phyloP scores from a whole-genome alignment of 371 early-diverging fungal species.

The Mortierella sp. region DNA sequence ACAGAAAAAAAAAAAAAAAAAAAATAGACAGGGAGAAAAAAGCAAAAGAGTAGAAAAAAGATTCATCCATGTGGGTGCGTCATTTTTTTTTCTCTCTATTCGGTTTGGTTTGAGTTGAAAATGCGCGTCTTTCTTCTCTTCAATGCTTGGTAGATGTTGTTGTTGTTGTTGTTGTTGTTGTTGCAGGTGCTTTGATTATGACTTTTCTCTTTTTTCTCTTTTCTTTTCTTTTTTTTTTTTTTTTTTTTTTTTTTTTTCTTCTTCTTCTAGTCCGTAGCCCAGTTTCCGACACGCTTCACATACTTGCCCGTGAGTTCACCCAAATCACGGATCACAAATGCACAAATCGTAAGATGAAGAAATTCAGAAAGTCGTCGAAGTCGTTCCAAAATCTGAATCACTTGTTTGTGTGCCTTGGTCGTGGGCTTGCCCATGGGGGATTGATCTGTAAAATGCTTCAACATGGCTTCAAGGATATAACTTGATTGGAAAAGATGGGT shows the following conservation, averaged over 20 bases:
- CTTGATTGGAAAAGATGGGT: slow-evolving; percentile 48
- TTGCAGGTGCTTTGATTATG: too few species aligned
- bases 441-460: slow-evolving; percentile 27
- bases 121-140: too few species aligned
- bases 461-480: slow-evolving; percentile 42
- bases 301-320: slow-evolving; percentile 50
- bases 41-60: not conserved
- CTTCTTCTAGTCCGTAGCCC: slow-evolving; percentile 10
- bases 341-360: slow-evolving; percentile 43
- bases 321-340: slow-evolving; percentile 53
- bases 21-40: not conserved
- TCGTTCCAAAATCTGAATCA: slow-evolving; percentile 31
- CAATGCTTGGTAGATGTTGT: too few species aligned
- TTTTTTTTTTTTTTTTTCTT: not conserved
- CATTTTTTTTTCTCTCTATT: too few species aligned
- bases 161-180: too few species aligned
- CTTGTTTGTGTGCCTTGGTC: slow-evolving; percentile 2
- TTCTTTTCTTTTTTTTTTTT: not conserved
- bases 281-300: slow-evolving; percentile 40
- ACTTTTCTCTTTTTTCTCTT: not conserved
- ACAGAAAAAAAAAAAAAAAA: not conserved
- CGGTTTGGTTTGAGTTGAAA: too few species aligned
- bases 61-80: too few species aligned
- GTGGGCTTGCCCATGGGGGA: slow-evolving; percentile 6
- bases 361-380: slow-evolving; percentile 48